These are phyloP conservation scores for Panaeolus papilionaceus DNA, from an alignment of 768 basidiomycete genomes.

Conservation along the genomic window DNA sequence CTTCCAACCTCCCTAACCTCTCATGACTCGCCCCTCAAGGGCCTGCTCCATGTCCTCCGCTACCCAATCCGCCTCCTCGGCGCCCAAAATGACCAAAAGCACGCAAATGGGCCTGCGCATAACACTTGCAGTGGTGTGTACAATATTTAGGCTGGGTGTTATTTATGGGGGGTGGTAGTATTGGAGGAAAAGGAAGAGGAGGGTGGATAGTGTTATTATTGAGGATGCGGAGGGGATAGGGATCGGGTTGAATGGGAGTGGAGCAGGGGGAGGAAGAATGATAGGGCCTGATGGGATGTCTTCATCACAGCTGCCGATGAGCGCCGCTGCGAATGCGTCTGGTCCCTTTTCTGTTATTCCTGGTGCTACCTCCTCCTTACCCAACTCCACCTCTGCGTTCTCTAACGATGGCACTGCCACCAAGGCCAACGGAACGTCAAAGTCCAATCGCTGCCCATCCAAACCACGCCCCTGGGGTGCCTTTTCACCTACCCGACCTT, in stretches of 20 bases:
- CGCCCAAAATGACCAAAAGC: too few species aligned
- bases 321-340: not conserved
- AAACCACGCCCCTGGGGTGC: not conserved
- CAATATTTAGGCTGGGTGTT: not conserved
- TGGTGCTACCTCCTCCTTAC: too few species aligned
- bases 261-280: not conserved
- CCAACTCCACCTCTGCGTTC: too few species aligned
- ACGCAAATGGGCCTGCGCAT: not conserved
- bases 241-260: too few species aligned
- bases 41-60: too few species aligned
- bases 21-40: too few species aligned
- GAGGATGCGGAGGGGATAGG: too few species aligned
- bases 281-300: not conserved
- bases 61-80: too few species aligned
- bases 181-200: not conserved
- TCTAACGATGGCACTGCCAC: too few species aligned
- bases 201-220: too few species aligned
- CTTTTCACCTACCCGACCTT: not conserved
- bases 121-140: not conserved
- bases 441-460: not conserved
- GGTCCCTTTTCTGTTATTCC: too few species aligned
- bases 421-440: not conserved
- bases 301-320: slow-evolving; percentile 2
- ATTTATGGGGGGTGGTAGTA: not conserved
- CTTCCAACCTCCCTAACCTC: too few species aligned